Base-by-base conservation (phyloP, 2,329 filamentous ascomycete genomes). In the Nannizzia gypsea region DNA sequence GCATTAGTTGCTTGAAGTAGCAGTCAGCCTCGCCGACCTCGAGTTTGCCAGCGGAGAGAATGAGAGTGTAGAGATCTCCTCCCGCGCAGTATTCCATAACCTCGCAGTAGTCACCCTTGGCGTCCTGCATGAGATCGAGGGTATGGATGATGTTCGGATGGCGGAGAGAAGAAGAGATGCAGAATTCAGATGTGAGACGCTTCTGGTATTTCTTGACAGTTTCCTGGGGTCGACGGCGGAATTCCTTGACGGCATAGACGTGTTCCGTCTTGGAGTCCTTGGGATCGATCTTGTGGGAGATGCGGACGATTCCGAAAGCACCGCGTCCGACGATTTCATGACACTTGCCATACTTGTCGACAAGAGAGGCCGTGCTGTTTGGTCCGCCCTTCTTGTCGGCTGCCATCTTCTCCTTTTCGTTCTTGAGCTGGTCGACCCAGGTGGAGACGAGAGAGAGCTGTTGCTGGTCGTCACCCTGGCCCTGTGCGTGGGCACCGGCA, bases 41-140 rank as follows among this genome's bases (percentile, higher is more conserved):
- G 20, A 99, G 84, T 74, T 96, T 96, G 61, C 89, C 89, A 40
- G 90, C 90, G 5, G 93, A 85, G 31, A 97, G 83, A 20, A 99
- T 88, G 3, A 99, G 81, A 0, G 90, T 96, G 74, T 97, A 97
- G 24, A 99, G 80, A 71, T 99, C 93, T 61, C 93, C 93, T 62
- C 93, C 93, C 40, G 92, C 91, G 72, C 93, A 99, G 71, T 93
- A 99, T 75, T 99, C 93, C 93, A 99, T 99, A 58, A 99, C 93
- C 73, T 99, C 93, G 74, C 93, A 99, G 74, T 93, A 97, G 71
- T 96, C 90, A 62, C 93, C 93, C 76, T 97, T 97, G 67, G 92
- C 85, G 69, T 99, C 93, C 74, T 96, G 89, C 44, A 99, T 82
- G 9, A 99, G 81, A 71, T 99, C 93, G 58, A 99, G 83, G 0